Conservation (phyloP, 2,329 filamentous ascomycete genomes). For the Microsporum audouinii region DNA sequence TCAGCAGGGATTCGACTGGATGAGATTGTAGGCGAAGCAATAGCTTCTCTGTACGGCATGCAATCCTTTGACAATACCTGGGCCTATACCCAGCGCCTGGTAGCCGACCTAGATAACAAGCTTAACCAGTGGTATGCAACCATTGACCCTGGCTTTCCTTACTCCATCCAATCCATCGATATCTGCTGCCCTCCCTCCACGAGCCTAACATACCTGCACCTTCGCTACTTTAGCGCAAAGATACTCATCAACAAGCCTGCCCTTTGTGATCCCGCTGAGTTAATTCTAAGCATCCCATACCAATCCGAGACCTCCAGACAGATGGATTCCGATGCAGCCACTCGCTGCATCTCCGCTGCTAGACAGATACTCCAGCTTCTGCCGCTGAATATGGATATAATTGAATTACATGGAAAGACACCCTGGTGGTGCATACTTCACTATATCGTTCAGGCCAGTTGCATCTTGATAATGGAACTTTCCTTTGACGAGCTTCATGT, state of each 20-base stretch:
- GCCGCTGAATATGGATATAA: slow-evolving; percentile 21
- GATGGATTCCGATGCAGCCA: slow-evolving; percentile 24
- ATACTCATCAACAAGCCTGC: slow-evolving; percentile 32
- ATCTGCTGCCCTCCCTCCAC: not conserved
- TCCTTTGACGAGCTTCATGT: slow-evolving; percentile 21
- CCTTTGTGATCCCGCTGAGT: slow-evolving; percentile 22
- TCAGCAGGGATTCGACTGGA: slow-evolving; percentile 12
- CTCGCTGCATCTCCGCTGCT: slow-evolving; percentile 26
- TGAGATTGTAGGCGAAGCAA: slow-evolving; percentile 21
- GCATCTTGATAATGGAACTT: slow-evolving; percentile 29
- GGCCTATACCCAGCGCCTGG: slow-evolving; percentile 24
- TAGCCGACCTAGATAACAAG: slow-evolving; percentile 20
- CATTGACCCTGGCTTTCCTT: slow-evolving; percentile 17
- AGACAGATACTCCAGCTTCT: slow-evolving; percentile 24
- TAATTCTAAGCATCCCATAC: slow-evolving; percentile 23
- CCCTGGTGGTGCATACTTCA: slow-evolving; percentile 35
- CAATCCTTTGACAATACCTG: slow-evolving; percentile 22
- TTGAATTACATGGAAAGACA: slow-evolving; percentile 21
- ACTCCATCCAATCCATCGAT: not conserved
- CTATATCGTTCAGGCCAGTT: slow-evolving; percentile 29
- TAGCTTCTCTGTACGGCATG: slow-evolving; percentile 26
- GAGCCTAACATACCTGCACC: slow-evolving; percentile 12
- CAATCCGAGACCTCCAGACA: slow-evolving; percentile 22
- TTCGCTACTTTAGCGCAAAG: slow-evolving; percentile 23
- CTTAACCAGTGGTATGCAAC: slow-evolving; percentile 25